These are phyloP conservation scores for Rubia peregrina DNA, from an alignment of 305 asterid genomes.

Conservation along the genomic window DNA sequence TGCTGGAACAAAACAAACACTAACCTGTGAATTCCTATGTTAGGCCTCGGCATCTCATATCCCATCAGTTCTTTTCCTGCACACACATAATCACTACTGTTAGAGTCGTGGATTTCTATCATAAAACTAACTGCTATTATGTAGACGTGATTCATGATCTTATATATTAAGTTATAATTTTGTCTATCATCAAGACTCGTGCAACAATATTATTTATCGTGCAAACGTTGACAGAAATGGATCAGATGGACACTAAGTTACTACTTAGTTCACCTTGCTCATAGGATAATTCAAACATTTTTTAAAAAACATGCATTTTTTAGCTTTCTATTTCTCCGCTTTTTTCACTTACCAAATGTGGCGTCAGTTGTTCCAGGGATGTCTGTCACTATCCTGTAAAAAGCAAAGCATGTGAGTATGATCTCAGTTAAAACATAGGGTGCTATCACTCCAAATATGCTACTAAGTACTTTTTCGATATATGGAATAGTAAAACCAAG, in stretches of 20 bases:
- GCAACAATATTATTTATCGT: too few species aligned
- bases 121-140: too few species aligned
- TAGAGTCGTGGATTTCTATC: too few species aligned
- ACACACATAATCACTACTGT: background rate
- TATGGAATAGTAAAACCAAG: background rate
- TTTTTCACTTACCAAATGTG: constrained; percentile 42
- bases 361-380: constrained; percentile 67
- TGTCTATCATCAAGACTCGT: too few species aligned
- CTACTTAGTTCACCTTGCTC: too few species aligned
- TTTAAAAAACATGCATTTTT: background rate
- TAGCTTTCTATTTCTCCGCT: background rate
- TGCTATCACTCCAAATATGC: too few species aligned
- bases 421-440: background rate
- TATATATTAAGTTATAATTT: too few species aligned
- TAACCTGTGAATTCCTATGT: constrained; percentile 79
- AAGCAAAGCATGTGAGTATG: background rate
- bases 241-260: too few species aligned
- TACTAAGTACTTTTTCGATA: too few species aligned
- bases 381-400: constrained; percentile 63
- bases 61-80: constrained; percentile 59
- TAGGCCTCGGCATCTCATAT: constrained; percentile 69
- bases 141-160: too few species aligned
- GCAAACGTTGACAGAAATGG: too few species aligned
- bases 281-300: too few species aligned
- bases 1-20: constrained; percentile 68